phyloP scores from a whole-genome alignment of 257 asterid genomes.

The Solanum paucissectum region DNA sequence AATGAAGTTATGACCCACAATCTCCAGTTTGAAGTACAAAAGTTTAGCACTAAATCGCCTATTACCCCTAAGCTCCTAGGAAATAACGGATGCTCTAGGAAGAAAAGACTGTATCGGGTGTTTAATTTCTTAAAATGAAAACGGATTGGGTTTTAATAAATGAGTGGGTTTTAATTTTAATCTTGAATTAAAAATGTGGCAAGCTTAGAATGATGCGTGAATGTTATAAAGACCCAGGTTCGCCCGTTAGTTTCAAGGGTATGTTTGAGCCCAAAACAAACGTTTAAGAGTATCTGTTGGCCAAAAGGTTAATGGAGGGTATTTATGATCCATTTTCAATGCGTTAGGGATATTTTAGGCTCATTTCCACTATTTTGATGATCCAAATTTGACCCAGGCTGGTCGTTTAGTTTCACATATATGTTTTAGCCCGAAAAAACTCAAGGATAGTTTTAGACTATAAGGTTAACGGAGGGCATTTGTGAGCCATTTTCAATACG shows the following conservation, averaged over 20 bases:
- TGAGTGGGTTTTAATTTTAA: background rate
- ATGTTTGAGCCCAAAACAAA: background rate
- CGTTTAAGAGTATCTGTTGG: background rate
- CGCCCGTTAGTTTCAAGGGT: background rate
- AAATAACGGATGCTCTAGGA: background rate
- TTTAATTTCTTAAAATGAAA: background rate
- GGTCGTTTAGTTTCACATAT: background rate
- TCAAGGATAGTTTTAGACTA: background rate
- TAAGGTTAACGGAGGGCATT: background rate
- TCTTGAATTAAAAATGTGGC: background rate
- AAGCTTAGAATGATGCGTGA: background rate
- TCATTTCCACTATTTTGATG: background rate
- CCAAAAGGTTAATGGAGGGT: background rate
- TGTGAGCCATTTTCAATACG: background rate
- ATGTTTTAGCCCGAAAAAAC: background rate
- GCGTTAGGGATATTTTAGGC: background rate
- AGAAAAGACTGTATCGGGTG: background rate
- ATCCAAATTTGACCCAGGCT: background rate
- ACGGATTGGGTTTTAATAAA: background rate
- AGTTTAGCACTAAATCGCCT: background rate
- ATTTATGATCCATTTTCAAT: background rate
- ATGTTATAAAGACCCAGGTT: background rate
- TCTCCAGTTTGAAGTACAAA: background rate
- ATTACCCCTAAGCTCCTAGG: background rate
- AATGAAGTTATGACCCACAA: background rate